These are phyloP conservation scores for Pseudocohnilembus persalinus DNA, from an alignment of 169 alveolate species.

Conservation along the genomic window DNA sequence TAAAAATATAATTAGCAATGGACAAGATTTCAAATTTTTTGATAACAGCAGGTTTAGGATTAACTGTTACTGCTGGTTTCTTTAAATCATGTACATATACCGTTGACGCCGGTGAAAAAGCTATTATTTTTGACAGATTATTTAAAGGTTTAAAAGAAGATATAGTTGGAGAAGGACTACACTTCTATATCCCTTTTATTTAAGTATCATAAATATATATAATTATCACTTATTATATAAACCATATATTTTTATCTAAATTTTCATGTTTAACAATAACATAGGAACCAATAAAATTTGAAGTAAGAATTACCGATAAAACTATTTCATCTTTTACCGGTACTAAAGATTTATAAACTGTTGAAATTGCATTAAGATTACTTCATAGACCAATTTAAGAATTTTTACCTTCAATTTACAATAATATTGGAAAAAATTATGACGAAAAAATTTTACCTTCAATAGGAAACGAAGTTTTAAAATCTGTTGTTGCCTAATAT, in stretches of 20 bases:
- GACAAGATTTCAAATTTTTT: conserved; percentile 25
- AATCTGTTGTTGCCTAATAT: conserved; percentile 63
- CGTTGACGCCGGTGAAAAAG: conserved; percentile 96
- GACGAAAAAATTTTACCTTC: conserved; percentile 67
- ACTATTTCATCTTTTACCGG: conserved; percentile 66
- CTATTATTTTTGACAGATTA: conserved; percentile 88
- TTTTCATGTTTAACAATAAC: too few species aligned
- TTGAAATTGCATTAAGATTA: conserved; percentile 91
- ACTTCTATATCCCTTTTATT: conserved; percentile 91
- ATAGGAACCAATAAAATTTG: conserved; percentile 58
- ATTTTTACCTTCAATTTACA: conserved; percentile 73
- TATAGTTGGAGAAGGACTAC: conserved; percentile 94
- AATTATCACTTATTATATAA: neutral
- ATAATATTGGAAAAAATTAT: conserved; percentile 56
- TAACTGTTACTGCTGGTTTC: neutral
- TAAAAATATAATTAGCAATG: neutral
- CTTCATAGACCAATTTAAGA: conserved; percentile 90
- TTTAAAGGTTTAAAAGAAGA: conserved; percentile 89
- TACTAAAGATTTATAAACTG: conserved; percentile 93
- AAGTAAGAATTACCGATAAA: conserved; percentile 51
- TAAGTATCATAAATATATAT: conserved; percentile 55
- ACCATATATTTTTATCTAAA: too few species aligned
- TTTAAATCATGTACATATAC: conserved; percentile 30
- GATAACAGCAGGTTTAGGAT: conserved; percentile 18
- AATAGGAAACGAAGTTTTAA: conserved; percentile 65